Evolutionary conservation across 2,329 filamentous ascomycete genomes (phyloP), one percentile per base, ranked within the genome.

Genomic region (Cryphonectria parasitica): DNA sequence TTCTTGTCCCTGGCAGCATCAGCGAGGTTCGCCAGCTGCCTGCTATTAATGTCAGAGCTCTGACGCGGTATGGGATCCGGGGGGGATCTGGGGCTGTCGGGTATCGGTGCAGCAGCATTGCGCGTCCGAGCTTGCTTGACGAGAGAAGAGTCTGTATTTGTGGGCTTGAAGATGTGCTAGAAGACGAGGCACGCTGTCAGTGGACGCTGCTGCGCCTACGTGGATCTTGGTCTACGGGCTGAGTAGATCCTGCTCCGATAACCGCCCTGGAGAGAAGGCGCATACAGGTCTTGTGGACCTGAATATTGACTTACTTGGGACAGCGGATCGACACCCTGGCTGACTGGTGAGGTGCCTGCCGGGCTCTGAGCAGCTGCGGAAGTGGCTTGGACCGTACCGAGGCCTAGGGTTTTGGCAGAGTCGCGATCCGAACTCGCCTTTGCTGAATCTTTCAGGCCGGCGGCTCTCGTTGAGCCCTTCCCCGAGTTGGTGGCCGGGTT

Each of bases 81-180:
- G 68, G 85, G 85, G 73, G 80, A 78, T 25, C 80, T 78, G 43
- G 86, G 83, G 72, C 82, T 87, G 10, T 90, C 90, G 34, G 86
- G 83, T 25, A 84, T 82, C 71, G 83, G 81, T 71, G 85, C 52
- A 25, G 39, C 58, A 19, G 62, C 79, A 73, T 82, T 84, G 67
- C 88, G 85, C 39, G 90, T 79, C 72, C 86, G 85, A 67, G 87
- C 83, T 13, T 87, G 83, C 67, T 89, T 86, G 11, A 87, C n/a
- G 31, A 65, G 28, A 28, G 69, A 85, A 67, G 84, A 84, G 69
- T 88, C 85, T 58, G 90, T 91, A 76, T 89, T 91, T 68, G 90
- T 92, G 75, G 91, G 88, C 76, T 90, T 86, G 67, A 92, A 83
- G 62, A 90, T 90, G 76, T 90, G 88, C 87, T 89, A 71, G 31